Evolutionary conservation across 1,284 basidiomycete genomes (phyloP).

Genomic region (Sporisorium scitamineum): DNA sequence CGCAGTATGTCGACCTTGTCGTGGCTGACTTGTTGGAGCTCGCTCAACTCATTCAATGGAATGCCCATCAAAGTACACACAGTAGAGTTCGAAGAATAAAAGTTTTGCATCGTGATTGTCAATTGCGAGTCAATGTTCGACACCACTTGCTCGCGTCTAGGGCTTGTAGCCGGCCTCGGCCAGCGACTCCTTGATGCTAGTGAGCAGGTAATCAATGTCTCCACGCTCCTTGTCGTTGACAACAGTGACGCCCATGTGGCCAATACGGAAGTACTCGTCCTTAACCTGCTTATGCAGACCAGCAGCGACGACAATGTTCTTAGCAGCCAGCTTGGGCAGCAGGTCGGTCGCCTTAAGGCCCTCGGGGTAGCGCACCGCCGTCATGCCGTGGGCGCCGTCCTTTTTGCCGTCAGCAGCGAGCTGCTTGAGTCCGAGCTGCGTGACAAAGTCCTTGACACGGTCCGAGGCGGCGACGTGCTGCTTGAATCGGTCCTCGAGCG

Average conservation of each 20-base stretch:
- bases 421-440: conserved; percentile 75
- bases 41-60: conserved; percentile 14
- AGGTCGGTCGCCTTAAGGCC: conserved; percentile 63
- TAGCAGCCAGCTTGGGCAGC: conserved; percentile 73
- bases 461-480: conserved; percentile 81
- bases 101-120: neutral
- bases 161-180: conserved; percentile 71
- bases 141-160: neutral
- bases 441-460: conserved; percentile 79
- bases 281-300: conserved; percentile 89
- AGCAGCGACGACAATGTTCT: conserved; percentile 85
- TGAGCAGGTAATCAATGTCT: conserved; percentile 82
- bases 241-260: conserved; percentile 91
- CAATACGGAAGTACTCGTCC: conserved; percentile 74
- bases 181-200: conserved; percentile 75
- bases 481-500: conserved; percentile 83
- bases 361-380: conserved; percentile 65
- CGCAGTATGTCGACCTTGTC: conserved; percentile 34
- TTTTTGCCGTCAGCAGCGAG: conserved; percentile 63
- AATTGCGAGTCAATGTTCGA: conserved; percentile 1
- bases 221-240: conserved; percentile 73
- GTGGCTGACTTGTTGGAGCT: conserved; percentile 27
- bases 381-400: conserved; percentile 69
- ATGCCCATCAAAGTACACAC: neutral
- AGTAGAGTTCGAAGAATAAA: too few relatives aligned